Evolutionary conservation across 495 filamentous ascomycete genomes (phyloP), one percentile per base, ranked within the genome.

Genomic region (Neurospora sp.): DNA sequence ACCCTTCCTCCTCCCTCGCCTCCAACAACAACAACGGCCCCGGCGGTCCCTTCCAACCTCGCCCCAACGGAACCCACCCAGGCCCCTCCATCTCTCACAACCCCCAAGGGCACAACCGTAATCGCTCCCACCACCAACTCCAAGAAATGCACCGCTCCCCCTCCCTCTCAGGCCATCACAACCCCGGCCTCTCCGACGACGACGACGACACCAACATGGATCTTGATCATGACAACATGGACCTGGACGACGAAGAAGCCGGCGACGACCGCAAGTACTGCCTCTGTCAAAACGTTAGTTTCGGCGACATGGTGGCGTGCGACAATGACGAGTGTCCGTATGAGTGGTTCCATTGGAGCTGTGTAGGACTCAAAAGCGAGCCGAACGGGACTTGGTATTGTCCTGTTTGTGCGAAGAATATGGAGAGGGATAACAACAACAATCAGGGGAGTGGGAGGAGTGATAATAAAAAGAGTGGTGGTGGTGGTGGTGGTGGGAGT

Each of bases 261-360:
- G 91, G 92, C 71, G 95, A 98, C 83, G 90, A 93, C 69, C 90
- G 89, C 78, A 92, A 94, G 74, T 99, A 99, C 81, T 99, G 96
- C 82, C 88, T 91, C 37, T 99, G 96, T 81, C 92, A 96, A 79
- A 92, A 91, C 75, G 92, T 97, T 73, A 96, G 92, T 81, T 95
- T 92, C 84, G 96, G 96, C 48, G 93, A 98, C 79, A 99, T 99
- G 96, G 95, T 99, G 39, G 96, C 94, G 4, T 99, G 96, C 82
- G 96, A 99, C 83, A 97, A 98, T 76, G 91, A 93, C 62, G 86
- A 91, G 72, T 99, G 96, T 84, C 89, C 91, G 35, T 96, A 90
- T 81, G 95, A 98, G 83, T 99, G 96, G 96, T 99, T 99, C 82
- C 96, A 99, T 85, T 98, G 94, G 94, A 90, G 87, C 75, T 99